Conservation (phyloP, 2,329 filamentous ascomycete genomes). For the Arthrocladium fulminans region DNA sequence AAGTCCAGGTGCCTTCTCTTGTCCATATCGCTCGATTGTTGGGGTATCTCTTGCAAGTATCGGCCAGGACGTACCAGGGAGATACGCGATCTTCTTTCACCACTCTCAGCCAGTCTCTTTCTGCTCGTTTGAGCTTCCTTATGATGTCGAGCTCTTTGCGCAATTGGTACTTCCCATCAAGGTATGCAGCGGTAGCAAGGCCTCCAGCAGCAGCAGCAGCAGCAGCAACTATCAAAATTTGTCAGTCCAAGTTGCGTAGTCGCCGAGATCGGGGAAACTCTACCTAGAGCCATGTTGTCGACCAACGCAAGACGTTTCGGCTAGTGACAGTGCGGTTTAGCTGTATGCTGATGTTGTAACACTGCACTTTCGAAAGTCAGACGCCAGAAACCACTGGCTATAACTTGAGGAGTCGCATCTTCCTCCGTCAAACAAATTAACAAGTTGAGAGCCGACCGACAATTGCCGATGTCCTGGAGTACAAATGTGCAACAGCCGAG, state of each 20-base stretch:
- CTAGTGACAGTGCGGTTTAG: no score
- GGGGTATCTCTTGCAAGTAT: constrained; percentile 44
- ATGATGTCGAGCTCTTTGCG: constrained; percentile 50
- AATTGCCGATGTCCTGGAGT: no score
- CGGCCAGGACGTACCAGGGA: constrained; percentile 58
- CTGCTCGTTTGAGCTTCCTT: constrained; percentile 33
- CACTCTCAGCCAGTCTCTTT: constrained; percentile 41
- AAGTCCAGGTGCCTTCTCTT: constrained; percentile 52
- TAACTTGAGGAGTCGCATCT: no score
- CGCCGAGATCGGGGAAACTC: background rate
- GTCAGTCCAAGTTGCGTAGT: background rate
- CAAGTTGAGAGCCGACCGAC: no score
- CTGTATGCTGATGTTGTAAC: no score
- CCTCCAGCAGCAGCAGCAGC: constrained; percentile 26
- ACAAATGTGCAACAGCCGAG: no score
- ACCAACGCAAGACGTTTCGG: no score
- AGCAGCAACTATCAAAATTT: constrained; percentile 19
- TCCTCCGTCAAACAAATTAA: no score
- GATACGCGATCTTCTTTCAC: constrained; percentile 47
- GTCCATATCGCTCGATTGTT: constrained; percentile 59
- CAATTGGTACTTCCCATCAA: constrained; percentile 62
- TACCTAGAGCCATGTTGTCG: background rate
- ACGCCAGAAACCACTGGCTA: no score
- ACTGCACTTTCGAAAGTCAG: no score
- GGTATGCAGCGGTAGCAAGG: constrained; percentile 47